phyloP scores from a whole-genome alignment of 345 rosid genomes.

The Arabis alpina region DNA sequence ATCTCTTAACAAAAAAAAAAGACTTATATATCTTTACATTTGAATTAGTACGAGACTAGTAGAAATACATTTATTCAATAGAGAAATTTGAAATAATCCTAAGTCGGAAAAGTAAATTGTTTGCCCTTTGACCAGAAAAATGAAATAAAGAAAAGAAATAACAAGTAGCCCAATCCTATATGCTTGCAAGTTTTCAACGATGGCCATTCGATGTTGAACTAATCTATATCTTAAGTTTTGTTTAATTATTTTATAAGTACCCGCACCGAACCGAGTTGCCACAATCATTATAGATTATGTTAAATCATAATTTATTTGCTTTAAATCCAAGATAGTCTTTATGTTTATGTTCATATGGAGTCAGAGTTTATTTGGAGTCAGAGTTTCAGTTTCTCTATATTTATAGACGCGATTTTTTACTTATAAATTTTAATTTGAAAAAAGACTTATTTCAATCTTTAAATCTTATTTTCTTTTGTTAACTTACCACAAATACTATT shows the following conservation, averaged over 20 bases:
- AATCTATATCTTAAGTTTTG: constrained; percentile 3
- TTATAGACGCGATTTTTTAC: neutral
- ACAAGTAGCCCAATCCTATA: neutral
- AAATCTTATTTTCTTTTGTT: too few species aligned
- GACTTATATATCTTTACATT: too few species aligned
- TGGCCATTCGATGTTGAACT: constrained; percentile 4
- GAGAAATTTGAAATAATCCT: too few species aligned
- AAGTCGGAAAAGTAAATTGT: neutral
- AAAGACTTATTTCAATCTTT: too few species aligned
- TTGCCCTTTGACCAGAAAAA: neutral
- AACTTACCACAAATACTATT: too few species aligned
- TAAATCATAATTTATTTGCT: constrained; percentile 33
- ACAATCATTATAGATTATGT: constrained; percentile 32
- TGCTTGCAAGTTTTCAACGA: neutral
- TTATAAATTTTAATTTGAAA: neutral
- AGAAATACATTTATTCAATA: too few species aligned
- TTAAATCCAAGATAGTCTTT: constrained; percentile 35
- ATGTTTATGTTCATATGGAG: too few species aligned
- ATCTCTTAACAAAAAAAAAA: too few species aligned
- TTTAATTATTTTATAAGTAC: constrained; percentile 1
- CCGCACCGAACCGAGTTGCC: constrained; percentile 25
- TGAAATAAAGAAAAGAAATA: too few species aligned
- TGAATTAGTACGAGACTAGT: too few species aligned
- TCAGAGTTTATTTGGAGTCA: neutral
- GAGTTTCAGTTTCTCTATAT: neutral